Evolutionary conservation across 805 yeast genomes (phyloP), one percentile per base, ranked within the genome.

Genomic region (Schizosaccharomyces pombe): DNA sequence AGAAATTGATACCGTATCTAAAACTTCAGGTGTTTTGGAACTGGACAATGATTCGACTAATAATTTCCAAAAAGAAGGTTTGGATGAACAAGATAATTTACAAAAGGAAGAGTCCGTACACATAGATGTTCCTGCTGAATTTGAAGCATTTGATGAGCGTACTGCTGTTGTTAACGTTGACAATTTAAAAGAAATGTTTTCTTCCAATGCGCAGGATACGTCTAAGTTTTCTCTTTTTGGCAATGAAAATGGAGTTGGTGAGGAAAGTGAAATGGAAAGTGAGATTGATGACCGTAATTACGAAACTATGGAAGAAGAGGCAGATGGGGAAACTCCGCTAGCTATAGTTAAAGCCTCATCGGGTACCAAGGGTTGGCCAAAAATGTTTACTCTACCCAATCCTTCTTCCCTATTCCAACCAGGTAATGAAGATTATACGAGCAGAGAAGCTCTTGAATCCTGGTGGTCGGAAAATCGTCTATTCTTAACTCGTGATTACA

Each of bases 401-500:
- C 26, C 49, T 43, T 19, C 26, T 43, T 22, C 49, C 28, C 26
- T 14, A 22, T 43, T 43, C 26, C 49, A 24, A 6, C 30, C 30
- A 5, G n/a, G 43, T 14, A n/a, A 24, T 22, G 11, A 19, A 43
- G 30, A 19, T 14, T n/a, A 8, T 43, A 16, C 26, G 5, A 19
- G 14, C 19, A 26, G 12, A 8, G 30, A 43, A 26, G 49, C 49
- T 14, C 5, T 43, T 5, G 30, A 43, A n/a, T 24, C 49, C 26
- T 43, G 49, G 49, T 43, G 49, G 49, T 6, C 19, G 19, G 49
- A 19, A 54, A 52, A 33, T 16, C 47, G 47, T 2, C 47, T 39
- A 33, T 30, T 28, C 22, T 49, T 30, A 24, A 32, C 39, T 28
- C n/a, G 34, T 22, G 53, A 31, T 14, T 49, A 19, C 33, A 30